Evolutionary conservation across 345 rosid species (phyloP).

Genomic region (Bruguiera sexangula): DNA sequence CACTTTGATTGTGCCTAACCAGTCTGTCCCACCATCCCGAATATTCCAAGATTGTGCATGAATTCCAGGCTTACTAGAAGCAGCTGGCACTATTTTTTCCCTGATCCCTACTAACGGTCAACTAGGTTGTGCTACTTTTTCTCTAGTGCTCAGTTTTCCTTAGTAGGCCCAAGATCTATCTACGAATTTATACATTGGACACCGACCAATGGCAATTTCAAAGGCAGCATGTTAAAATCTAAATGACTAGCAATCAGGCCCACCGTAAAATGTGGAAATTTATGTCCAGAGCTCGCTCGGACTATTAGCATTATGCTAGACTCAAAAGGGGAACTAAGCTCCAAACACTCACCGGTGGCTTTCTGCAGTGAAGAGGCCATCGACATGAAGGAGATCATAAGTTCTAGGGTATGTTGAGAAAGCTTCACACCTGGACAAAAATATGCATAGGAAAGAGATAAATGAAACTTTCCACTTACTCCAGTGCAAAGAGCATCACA

Average conservation of each 20-base stretch:
- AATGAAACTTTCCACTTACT: not conserved
- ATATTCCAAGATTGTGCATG: no score
- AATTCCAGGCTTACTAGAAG: no score
- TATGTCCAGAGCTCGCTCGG: not conserved
- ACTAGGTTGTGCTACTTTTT: no score
- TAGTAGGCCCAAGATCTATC: no score
- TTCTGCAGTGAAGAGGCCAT: constrained; percentile 81
- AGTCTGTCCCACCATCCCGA: no score
- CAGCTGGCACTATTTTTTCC: no score
- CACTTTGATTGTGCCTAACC: no score
- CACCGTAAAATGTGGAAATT: not conserved
- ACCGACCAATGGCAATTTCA: not conserved
- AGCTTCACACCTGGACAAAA: constrained; percentile 84
- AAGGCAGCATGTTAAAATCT: not conserved
- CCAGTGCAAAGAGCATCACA: no score
- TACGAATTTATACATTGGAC: not conserved
- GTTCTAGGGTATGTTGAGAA: constrained; percentile 97
- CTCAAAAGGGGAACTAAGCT: not conserved
- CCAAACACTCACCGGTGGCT: constrained; percentile 65
- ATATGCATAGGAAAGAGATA: constrained; percentile 1
- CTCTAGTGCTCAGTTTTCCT: no score
- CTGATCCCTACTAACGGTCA: no score
- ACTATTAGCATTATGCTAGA: not conserved
- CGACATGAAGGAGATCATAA: constrained; percentile 90
- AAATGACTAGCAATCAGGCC: not conserved